Conservation (phyloP, 1,139 yeast species). For the Trichomonascaceae sp. region DNA sequence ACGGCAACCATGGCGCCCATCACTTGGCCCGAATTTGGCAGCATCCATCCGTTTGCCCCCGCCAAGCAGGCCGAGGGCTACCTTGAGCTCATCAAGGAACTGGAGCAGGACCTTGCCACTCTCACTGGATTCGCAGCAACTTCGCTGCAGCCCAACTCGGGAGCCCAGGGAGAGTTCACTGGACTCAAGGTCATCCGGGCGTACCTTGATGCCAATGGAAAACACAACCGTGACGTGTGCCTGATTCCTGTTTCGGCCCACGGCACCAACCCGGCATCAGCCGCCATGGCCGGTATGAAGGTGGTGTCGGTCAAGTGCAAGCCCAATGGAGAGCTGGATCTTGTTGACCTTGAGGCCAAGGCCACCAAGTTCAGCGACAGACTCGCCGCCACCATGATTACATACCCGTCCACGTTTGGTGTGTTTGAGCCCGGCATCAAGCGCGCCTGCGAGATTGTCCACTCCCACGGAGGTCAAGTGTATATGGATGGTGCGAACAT, state of each 20-base stretch:
- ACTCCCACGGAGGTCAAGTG: slow-evolving; percentile 82
- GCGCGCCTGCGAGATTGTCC: slow-evolving; percentile 74
- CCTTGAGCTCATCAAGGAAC: slow-evolving; percentile 54
- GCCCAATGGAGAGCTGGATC: slow-evolving; percentile 71
- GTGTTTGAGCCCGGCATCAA: slow-evolving; percentile 87
- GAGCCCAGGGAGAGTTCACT: slow-evolving; percentile 97
- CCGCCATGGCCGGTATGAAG: slow-evolving; percentile 92
- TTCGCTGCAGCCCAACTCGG: slow-evolving; percentile 91
- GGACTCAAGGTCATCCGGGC: slow-evolving; percentile 80
- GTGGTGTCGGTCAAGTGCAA: slow-evolving; percentile 88
- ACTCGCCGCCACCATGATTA: slow-evolving; percentile 87
- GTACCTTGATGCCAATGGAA: slow-evolving; percentile 62
- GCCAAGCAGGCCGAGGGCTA: slow-evolving; percentile 78
- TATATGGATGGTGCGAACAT: slow-evolving; percentile 97
- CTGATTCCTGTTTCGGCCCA: slow-evolving; percentile 95
- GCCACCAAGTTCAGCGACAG: slow-evolving; percentile 56
- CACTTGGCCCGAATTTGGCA: slow-evolving; percentile 85
- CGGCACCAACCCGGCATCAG: slow-evolving; percentile 97
- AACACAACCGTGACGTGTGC: slow-evolving; percentile 68
- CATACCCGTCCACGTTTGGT: slow-evolving; percentile 96
- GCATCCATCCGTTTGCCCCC: slow-evolving; percentile 90
- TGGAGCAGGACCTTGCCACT: slow-evolving; percentile 75
- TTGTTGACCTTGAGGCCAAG: slow-evolving; percentile 59
- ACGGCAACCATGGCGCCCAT: slow-evolving; percentile 92
- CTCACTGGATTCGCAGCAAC: slow-evolving; percentile 94